Percentiles rank a stretch among this genome's conserved stretches.
phyloP scores from a whole-genome alignment of 306 rosid species.

The Cucurbita moschata region DNA sequence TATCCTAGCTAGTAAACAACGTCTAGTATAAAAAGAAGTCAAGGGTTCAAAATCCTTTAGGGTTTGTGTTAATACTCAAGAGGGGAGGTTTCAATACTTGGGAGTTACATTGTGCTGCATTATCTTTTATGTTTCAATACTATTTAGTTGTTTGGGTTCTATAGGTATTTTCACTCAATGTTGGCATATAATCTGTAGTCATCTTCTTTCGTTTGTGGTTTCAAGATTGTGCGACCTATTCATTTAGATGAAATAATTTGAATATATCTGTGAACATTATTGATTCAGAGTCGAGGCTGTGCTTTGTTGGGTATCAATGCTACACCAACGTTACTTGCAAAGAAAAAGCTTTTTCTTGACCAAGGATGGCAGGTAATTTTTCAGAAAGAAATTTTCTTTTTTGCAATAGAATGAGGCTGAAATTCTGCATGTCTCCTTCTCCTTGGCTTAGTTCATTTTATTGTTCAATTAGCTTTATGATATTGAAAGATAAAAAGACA shows the following conservation, averaged over 20 bases:
- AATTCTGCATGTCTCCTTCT: background rate
- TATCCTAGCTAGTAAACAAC: background rate
- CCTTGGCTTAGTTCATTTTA: background rate
- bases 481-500: background rate
- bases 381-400: background rate
- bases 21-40: background rate
- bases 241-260: background rate
- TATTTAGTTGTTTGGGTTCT: background rate
- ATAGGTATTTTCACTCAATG: background rate
- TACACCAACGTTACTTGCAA: conserved; percentile 59
- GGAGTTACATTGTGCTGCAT: background rate
- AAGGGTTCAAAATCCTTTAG: background rate
- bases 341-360: conserved; percentile 70
- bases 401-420: background rate
- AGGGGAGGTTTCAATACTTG: background rate
- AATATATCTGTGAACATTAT: background rate
- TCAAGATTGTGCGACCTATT: background rate
- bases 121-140: background rate
- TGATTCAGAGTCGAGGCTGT: conserved; percentile 67
- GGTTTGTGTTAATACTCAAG: background rate
- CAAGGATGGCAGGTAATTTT: conserved; percentile 80
- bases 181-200: background rate
- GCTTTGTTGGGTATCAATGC: conserved; percentile 55
- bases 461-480: background rate
- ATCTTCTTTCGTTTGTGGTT: background rate